These are phyloP conservation scores for Leccinellum luteum DNA, from an alignment of 768 basidiomycete genomes.

Conservation along the genomic window DNA sequence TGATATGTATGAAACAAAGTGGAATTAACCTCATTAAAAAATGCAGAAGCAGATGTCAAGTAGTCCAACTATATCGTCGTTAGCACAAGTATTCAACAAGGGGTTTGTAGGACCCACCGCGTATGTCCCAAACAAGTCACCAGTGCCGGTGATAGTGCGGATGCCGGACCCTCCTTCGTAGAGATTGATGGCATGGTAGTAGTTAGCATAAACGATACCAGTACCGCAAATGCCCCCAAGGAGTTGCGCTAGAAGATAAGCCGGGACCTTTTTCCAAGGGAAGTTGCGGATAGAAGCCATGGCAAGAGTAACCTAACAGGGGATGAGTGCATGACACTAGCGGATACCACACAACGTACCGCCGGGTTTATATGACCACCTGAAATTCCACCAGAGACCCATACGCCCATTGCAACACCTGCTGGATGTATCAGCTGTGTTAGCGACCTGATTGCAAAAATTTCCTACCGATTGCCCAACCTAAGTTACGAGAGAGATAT, in stretches of 20 bases:
- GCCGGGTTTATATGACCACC: conserved; percentile 78
- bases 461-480: conserved; percentile 32
- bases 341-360: conserved; percentile 33
- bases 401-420: conserved; percentile 65
- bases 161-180: conserved; percentile 54
- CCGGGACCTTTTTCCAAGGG: conserved; percentile 79
- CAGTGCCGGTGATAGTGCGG: conserved; percentile 59
- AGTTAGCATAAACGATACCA: conserved; percentile 59
- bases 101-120: conserved; percentile 39
- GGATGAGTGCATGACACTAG: background rate
- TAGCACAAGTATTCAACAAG: conserved; percentile 1
- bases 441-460: background rate
- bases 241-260: conserved; percentile 60
- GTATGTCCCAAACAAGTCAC: conserved; percentile 58
- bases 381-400: conserved; percentile 63
- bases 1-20: background rate
- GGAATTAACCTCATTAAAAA: conserved; percentile 42
- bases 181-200: conserved; percentile 65
- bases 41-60: conserved; percentile 42
- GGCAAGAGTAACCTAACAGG: conserved; percentile 59
- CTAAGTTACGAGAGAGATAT: conserved; percentile 25
- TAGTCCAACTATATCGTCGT: conserved; percentile 34
- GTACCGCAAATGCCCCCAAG: conserved; percentile 62
- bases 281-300: conserved; percentile 69
- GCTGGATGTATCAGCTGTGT: background rate